These are phyloP conservation scores for Bonia amplexicaulis DNA, from an alignment of 176 grass and related monocot species.

Conservation along the genomic window DNA sequence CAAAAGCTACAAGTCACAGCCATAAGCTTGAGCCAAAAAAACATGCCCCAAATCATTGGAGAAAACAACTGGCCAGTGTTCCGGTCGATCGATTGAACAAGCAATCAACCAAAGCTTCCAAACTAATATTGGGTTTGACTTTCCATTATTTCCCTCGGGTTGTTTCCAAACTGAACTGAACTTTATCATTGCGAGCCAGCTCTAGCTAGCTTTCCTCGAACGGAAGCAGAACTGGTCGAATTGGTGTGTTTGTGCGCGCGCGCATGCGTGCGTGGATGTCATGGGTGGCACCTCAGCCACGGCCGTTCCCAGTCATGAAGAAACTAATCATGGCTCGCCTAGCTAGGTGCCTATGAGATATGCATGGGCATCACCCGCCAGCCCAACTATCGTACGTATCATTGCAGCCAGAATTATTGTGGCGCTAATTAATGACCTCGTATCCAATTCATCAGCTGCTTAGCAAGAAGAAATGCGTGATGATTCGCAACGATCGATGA, in stretches of 20 bases:
- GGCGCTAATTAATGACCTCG: conserved; percentile 11
- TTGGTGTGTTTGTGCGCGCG: neutral
- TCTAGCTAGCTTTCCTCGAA: neutral
- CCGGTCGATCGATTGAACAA: neutral
- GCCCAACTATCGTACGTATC: neutral
- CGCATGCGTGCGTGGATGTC: neutral
- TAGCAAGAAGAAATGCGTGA: neutral
- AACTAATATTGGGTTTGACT: neutral
- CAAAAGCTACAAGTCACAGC: no score
- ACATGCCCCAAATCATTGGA: neutral
- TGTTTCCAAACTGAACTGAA: neutral
- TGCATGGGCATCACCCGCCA: no score
- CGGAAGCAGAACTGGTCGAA: neutral
- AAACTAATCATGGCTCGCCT: neutral
- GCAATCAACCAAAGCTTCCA: neutral
- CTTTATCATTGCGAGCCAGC: neutral
- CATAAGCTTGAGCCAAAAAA: no score
- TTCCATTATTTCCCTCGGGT: neutral
- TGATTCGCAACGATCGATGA: neutral
- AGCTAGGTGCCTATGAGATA: neutral
- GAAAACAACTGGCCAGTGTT: neutral
- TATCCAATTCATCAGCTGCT: neutral
- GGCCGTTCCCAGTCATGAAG: conserved; percentile 8
- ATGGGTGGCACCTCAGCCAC: neutral
- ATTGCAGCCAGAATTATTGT: conserved; percentile 14